Conservation (phyloP, 129 eudicot species). For the Lonicera japonica region DNA sequence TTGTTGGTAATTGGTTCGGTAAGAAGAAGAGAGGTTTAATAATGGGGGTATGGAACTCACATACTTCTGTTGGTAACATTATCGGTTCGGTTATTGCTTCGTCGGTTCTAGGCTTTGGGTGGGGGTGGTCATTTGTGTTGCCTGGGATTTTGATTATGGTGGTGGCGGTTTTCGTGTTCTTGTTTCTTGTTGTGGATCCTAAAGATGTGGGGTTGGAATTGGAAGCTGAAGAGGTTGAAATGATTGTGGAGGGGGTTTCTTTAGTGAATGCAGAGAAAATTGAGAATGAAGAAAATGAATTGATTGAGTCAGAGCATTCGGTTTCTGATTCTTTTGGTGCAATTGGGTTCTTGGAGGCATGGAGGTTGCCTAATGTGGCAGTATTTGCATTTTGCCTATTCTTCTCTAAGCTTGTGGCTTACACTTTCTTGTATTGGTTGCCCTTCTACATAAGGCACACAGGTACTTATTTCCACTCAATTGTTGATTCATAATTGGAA, state of each 20-base stretch:
- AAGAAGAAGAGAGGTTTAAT: slow-evolving; percentile 73
- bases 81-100: slow-evolving; percentile 81
- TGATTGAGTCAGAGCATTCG: slow-evolving; percentile 13
- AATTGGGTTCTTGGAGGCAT: slow-evolving; percentile 82
- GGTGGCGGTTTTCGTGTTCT: slow-evolving; percentile 39
- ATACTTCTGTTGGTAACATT: slow-evolving; percentile 84
- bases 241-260: background rate
- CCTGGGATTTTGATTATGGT: slow-evolving; percentile 57
- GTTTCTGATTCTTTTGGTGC: slow-evolving; percentile 40
- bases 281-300: slow-evolving; percentile 22
- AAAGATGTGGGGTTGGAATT: slow-evolving; percentile 63
- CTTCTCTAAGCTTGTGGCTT: slow-evolving; percentile 96
- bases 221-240: slow-evolving; percentile 38
- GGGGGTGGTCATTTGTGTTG: slow-evolving; percentile 95
- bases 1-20: slow-evolving; percentile 95
- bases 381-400: slow-evolving; percentile 81
- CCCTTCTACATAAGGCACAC: slow-evolving; percentile 94
- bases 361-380: slow-evolving; percentile 84
- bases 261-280: background rate
- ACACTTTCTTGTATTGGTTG: slow-evolving; percentile 94
- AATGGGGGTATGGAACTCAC: slow-evolving; percentile 94
- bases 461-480: slow-evolving; percentile 37
- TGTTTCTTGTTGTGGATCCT: slow-evolving; percentile 80
- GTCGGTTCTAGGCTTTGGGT: slow-evolving; percentile 63
- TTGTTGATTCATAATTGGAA: no score